phyloP scores from a whole-genome alignment of 2,329 filamentous ascomycete genomes.

The Epichloe sp. region DNA sequence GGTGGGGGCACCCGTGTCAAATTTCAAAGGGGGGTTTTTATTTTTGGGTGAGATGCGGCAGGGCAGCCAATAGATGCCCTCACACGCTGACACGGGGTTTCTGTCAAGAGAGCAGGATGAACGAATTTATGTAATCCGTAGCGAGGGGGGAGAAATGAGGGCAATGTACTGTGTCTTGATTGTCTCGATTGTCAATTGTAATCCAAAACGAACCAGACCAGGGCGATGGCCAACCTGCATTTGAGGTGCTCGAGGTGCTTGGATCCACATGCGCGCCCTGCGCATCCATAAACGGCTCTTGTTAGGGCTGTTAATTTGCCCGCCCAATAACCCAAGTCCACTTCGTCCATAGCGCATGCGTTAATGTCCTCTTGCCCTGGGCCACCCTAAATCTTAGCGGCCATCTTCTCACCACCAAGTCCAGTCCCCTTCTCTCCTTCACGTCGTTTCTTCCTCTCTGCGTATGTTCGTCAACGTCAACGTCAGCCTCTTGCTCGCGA shows the following conservation, averaged over 20 bases:
- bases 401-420: background rate
- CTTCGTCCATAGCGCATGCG: no score
- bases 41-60: background rate
- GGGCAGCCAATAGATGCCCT: background rate
- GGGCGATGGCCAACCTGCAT: no score
- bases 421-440: background rate
- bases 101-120: no score
- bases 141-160: background rate
- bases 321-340: no score
- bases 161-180: no score
- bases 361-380: no score
- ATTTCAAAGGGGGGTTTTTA: no score
- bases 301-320: no score
- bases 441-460: background rate
- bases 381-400: no score
- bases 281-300: background rate
- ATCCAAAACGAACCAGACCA: background rate
- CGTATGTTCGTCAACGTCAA: background rate
- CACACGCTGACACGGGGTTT: background rate
- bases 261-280: background rate
- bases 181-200: no score
- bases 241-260: background rate
- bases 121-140: no score
- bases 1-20: no score
- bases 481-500: slow-evolving; percentile 1